Evolutionary conservation across 2,329 filamentous ascomycete species (phyloP), one percentile per base, ranked within the genome.

Genomic region (Calonectria pteridis): DNA sequence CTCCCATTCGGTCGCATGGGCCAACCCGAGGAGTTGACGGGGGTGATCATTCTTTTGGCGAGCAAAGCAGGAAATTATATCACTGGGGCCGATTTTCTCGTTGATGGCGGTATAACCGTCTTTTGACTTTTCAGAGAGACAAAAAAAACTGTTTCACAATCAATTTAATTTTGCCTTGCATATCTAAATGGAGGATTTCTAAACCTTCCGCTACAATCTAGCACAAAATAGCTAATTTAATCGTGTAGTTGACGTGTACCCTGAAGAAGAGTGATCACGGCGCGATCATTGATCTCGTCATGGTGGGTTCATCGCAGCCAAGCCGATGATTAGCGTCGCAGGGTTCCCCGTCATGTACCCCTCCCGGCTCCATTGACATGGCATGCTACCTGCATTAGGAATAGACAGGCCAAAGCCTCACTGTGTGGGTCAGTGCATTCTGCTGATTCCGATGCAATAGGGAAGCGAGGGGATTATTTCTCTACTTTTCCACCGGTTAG

Each of bases 61-160:
- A 92, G 91, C 76, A 86, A 83, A 51, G 91, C 91, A 1, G 91
- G 92, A 23, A 90, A 87, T 37, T 94, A 94, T 83, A 89, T 95
- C n/a, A 94, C 89, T 76, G 93, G 92, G 4, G 86, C 90, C 7
- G 92, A 94, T 84, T 86, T 94, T 72, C 84, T 93, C 40, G 88
- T 93, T 59, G 92, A 94, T 81, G 92, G 92, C 20, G 89, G 88
- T 9, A 76, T 77, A 3, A 75, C 73, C 14, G 74, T 63, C 31
- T 63, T 53, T n/a, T 33, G 10, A 23, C 40, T 23, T 0, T 28
- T 5, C n/a, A 43, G 35, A 1, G 14, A 23, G 11, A 1, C n/a
- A 33, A 35, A n/a, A 10, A 35, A 2, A 14, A 40, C 20, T 40
- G 16, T 6, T 2, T 7, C 5, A 6, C 37, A 40, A 40, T 40